Conservation (phyloP, 257 asterid genomes). For the Ilex aquifolium region DNA sequence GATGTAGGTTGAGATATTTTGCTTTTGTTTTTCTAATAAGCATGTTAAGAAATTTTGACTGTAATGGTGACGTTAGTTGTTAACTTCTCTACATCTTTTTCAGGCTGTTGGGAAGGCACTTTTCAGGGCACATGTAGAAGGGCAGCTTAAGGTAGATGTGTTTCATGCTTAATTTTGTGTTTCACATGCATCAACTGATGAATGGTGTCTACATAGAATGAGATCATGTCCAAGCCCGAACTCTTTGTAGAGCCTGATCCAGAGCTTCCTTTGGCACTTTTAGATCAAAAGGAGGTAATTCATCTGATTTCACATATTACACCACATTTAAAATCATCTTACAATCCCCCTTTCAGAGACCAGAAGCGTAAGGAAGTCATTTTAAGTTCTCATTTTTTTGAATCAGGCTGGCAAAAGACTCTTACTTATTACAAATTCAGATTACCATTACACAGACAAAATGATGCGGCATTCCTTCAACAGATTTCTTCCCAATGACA, state of each 20-base stretch:
- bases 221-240: constrained; percentile 90
- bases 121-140: constrained; percentile 94
- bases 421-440: constrained; percentile 87
- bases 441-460: constrained; percentile 83
- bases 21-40: no score
- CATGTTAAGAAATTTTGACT: no score
- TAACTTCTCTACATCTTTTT: constrained; percentile 22
- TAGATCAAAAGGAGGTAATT: constrained; percentile 83
- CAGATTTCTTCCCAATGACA: constrained; percentile 86
- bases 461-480: constrained; percentile 95
- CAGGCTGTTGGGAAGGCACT: constrained; percentile 97
- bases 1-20: constrained; percentile 11
- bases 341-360: neutral
- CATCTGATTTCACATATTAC: neutral
- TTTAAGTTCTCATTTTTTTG: constrained; percentile 1
- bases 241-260: constrained; percentile 92
- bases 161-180: neutral
- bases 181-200: constrained; percentile 24
- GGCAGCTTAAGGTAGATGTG: constrained; percentile 72
- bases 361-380: neutral
- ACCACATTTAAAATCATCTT: neutral
- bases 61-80: constrained; percentile 1
- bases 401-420: constrained; percentile 83
- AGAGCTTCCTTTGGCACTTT: constrained; percentile 81
- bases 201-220: constrained; percentile 42